These are phyloP conservation scores for Fusarium buxicola DNA, from an alignment of 2,329 filamentous ascomycete species.

Conservation along the genomic window DNA sequence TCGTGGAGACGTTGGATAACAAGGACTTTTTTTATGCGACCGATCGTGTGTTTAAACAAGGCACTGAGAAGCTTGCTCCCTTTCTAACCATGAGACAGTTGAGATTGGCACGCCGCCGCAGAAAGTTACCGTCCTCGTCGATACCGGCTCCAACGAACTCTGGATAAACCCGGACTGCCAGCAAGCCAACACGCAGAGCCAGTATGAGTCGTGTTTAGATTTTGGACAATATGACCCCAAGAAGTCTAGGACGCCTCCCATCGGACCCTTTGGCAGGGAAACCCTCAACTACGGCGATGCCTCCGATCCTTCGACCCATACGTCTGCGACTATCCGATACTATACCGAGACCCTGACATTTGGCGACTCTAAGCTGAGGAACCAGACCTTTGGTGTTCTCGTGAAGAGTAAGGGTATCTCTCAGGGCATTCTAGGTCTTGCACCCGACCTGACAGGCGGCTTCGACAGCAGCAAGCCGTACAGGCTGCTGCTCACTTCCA, in stretches of 20 bases:
- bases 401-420: slow-evolving; percentile 59
- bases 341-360: slow-evolving; percentile 60
- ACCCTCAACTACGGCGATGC: slow-evolving; percentile 56
- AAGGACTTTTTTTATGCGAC: slow-evolving; percentile 55
- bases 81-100: slow-evolving; percentile 47
- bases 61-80: too few species aligned
- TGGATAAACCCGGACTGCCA: slow-evolving; percentile 66
- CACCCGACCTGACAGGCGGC: slow-evolving; percentile 55
- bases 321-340: slow-evolving; percentile 57
- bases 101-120: slow-evolving; percentile 58
- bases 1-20: slow-evolving; percentile 51
- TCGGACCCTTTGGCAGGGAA: slow-evolving; percentile 52
- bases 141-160: slow-evolving; percentile 65
- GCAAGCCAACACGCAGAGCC: slow-evolving; percentile 50
- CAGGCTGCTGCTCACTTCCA: slow-evolving; percentile 64
- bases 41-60: slow-evolving; percentile 46
- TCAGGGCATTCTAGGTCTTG: slow-evolving; percentile 64
- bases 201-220: slow-evolving; percentile 52
- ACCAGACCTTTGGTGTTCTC: slow-evolving; percentile 65
- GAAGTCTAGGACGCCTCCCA: slow-evolving; percentile 54
- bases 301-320: slow-evolving; percentile 51
- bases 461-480: slow-evolving; percentile 57
- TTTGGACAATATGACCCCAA: slow-evolving; percentile 60
- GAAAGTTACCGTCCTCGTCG: slow-evolving; percentile 59
- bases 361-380: slow-evolving; percentile 54